phyloP scores from a whole-genome alignment of 345 rosid genomes.

The Firmiana major region DNA sequence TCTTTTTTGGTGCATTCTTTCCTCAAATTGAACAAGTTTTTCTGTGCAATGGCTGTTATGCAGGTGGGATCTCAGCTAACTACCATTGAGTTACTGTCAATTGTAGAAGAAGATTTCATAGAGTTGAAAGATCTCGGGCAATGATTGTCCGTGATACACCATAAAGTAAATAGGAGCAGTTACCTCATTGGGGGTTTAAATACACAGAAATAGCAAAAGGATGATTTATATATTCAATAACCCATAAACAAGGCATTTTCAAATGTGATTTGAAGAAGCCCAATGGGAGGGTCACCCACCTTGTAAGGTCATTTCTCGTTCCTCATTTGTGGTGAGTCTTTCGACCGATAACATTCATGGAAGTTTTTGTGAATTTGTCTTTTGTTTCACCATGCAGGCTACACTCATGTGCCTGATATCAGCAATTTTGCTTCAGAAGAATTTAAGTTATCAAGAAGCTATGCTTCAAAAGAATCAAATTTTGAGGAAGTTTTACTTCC shows the following conservation, averaged over 20 bases:
- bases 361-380: slow-evolving; percentile 6
- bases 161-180: neutral
- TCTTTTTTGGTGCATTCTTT: neutral
- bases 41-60: slow-evolving; percentile 4
- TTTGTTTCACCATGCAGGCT: slow-evolving; percentile 28
- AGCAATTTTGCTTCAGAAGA: slow-evolving; percentile 15
- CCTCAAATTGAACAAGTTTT: neutral
- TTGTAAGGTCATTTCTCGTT: slow-evolving; percentile 21
- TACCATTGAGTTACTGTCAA: slow-evolving; percentile 16
- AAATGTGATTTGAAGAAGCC: slow-evolving; percentile 16
- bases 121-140: slow-evolving; percentile 43
- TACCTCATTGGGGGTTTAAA: neutral
- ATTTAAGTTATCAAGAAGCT: slow-evolving; percentile 9
- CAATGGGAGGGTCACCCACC: slow-evolving; percentile 20
- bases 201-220: slow-evolving; percentile 8
- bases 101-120: slow-evolving; percentile 36
- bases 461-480: slow-evolving; percentile 15
- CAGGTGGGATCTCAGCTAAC: slow-evolving; percentile 32
- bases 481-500: too few relatives aligned
- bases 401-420: neutral
- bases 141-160: slow-evolving; percentile 15
- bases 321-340: neutral
- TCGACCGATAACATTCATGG: neutral
- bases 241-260: slow-evolving; percentile 1
- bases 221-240: neutral